Conservation (phyloP, 768 basidiomycete genomes). For the Cubamyces lactineus region DNA sequence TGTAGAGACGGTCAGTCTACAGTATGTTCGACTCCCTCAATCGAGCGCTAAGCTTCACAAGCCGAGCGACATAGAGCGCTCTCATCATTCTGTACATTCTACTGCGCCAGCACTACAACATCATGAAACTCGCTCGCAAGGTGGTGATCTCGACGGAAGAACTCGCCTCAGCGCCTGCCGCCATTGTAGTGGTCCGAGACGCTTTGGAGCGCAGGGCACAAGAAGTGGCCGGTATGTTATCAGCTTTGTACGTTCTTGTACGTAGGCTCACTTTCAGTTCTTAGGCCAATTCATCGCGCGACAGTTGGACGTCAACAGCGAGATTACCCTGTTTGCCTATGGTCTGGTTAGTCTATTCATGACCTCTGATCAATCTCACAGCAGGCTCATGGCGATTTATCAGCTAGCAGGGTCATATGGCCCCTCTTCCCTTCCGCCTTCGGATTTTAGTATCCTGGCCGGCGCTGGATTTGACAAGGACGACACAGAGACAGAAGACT, state of each 20-base stretch:
- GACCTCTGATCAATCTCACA: too few species aligned
- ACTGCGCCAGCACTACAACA: conserved; percentile 36
- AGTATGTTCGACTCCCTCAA: background rate
- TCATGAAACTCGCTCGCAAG: conserved; percentile 27
- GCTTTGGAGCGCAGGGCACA: background rate
- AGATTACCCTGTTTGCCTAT: background rate
- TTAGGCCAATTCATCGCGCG: conserved; percentile 5
- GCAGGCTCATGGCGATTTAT: too few species aligned
- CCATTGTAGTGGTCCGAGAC: conserved; percentile 1
- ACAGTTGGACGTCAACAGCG: background rate
- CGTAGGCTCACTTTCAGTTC: too few species aligned
- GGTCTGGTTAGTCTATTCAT: conserved; percentile 2
- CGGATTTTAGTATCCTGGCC: too few species aligned
- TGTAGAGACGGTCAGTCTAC: conserved; percentile 38
- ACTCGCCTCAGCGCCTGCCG: background rate
- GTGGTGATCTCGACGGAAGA: conserved; percentile 5
- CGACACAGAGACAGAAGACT: background rate
- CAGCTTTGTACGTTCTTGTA: background rate
- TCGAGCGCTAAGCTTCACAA: background rate
- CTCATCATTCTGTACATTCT: conserved; percentile 40
- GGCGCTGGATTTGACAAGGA: background rate
- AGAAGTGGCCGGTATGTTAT: background rate
- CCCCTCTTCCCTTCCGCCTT: too few species aligned
- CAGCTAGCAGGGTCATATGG: too few species aligned
- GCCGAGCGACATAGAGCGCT: conserved; percentile 32